phyloP scores from a whole-genome alignment of 768 basidiomycete genomes.

The Mycena filopes region DNA sequence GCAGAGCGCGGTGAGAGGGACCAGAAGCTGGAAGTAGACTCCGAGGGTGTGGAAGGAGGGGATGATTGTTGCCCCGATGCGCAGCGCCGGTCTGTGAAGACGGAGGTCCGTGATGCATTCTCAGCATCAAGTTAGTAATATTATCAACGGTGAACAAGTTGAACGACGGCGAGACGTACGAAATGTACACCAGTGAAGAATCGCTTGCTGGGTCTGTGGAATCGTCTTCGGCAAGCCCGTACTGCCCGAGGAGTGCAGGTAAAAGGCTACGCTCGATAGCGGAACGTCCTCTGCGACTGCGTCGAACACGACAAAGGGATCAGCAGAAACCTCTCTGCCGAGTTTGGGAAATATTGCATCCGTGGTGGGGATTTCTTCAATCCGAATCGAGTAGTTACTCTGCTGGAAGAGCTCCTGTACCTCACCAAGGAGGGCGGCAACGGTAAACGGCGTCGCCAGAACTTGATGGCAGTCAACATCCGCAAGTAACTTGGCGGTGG shows the following conservation, averaged over 20 bases:
- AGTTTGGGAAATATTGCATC: background rate
- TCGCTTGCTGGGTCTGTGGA: slow-evolving; percentile 40
- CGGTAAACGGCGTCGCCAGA: background rate
- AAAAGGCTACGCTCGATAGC: slow-evolving; percentile 40
- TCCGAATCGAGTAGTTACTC: background rate
- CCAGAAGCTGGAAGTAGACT: slow-evolving; percentile 29
- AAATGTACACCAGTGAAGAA: slow-evolving; percentile 46
- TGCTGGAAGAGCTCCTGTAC: background rate
- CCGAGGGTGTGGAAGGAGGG: slow-evolving; percentile 43
- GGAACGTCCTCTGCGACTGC: background rate
- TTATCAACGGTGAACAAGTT: too few species aligned
- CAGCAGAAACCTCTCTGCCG: background rate
- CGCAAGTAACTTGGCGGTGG: background rate
- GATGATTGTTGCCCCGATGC: slow-evolving; percentile 33
- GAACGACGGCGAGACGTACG: slow-evolving; percentile 40
- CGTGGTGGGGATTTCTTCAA: background rate
- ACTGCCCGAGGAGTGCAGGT: slow-evolving; percentile 52
- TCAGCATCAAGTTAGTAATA: too few species aligned
- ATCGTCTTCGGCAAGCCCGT: slow-evolving; percentile 59
- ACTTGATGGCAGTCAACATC: background rate
- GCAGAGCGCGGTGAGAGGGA: slow-evolving; percentile 26
- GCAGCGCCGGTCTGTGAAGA: background rate
- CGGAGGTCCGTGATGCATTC: slow-evolving; percentile 5
- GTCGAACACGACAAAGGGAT: background rate
- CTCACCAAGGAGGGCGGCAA: background rate